phyloP scores from a whole-genome alignment of 768 basidiomycete genomes.

The Boletellus sp. region DNA sequence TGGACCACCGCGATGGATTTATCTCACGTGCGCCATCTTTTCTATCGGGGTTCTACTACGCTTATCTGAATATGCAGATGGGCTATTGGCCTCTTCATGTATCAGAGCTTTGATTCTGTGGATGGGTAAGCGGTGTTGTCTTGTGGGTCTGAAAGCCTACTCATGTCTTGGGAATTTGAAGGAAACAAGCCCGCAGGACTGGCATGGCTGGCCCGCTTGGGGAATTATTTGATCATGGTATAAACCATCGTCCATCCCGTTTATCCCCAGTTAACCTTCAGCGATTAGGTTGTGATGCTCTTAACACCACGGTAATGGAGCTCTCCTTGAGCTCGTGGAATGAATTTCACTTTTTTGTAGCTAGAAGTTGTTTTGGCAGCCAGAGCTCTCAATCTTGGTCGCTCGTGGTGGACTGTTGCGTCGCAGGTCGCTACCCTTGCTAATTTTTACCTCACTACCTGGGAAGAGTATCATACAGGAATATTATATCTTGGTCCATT shows the following conservation, averaged over 20 bases:
- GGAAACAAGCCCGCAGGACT: slow-evolving; percentile 93
- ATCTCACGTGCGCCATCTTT: slow-evolving; percentile 67
- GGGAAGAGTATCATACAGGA: slow-evolving; percentile 89
- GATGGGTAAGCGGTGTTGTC: slow-evolving; percentile 59
- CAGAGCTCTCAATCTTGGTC: slow-evolving; percentile 84
- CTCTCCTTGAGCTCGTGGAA: background rate
- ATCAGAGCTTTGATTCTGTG: slow-evolving; percentile 86
- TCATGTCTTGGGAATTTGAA: slow-evolving; percentile 24
- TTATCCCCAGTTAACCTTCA: background rate
- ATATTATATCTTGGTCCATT: slow-evolving; percentile 89
- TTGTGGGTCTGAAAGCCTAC: background rate
- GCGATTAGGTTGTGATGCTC: slow-evolving; percentile 74
- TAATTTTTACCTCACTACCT: slow-evolving; percentile 73
- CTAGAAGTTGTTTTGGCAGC: slow-evolving; percentile 81
- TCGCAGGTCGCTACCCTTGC: slow-evolving; percentile 68
- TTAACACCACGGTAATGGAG: slow-evolving; percentile 81
- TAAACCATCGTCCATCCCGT: slow-evolving; percentile 9
- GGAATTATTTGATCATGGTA: slow-evolving; percentile 98
- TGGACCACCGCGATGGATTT: slow-evolving; percentile 81
- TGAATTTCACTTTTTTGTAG: slow-evolving; percentile 37
- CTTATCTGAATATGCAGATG: slow-evolving; percentile 48
- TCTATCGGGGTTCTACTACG: background rate
- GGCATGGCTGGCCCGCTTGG: slow-evolving; percentile 98
- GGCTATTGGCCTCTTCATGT: slow-evolving; percentile 84
- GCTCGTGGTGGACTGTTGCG: slow-evolving; percentile 97